Evolutionary conservation across 306 rosid species (phyloP).

Genomic region (Quercus variabilis): DNA sequence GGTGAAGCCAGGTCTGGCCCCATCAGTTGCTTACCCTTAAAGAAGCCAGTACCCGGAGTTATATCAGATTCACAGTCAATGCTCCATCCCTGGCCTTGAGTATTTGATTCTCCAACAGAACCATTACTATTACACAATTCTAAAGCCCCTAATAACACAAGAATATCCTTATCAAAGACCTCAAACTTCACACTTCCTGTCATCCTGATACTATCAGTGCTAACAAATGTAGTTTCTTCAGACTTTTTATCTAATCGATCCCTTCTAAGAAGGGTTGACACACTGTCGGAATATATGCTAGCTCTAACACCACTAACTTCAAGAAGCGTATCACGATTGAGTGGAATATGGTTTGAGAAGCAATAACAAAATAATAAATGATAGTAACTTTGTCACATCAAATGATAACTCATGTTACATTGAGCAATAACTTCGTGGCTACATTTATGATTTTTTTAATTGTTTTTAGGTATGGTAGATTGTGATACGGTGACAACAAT

Average conservation of each 20-base stretch:
- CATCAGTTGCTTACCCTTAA: constrained; percentile 46
- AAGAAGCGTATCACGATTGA: constrained; percentile 66
- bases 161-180: constrained; percentile 61
- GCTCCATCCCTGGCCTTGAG: constrained; percentile 52
- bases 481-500: too few relatives aligned
- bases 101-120: constrained; percentile 29
- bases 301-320: constrained; percentile 75
- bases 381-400: too few relatives aligned
- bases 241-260: constrained; percentile 73
- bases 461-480: too few relatives aligned
- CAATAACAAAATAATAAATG: too few relatives aligned
- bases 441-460: too few relatives aligned
- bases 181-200: constrained; percentile 75
- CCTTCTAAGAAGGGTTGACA: constrained; percentile 56
- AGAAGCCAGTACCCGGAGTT: constrained; percentile 41
- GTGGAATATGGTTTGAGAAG: constrained; percentile 48
- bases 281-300: constrained; percentile 55
- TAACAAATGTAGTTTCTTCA: constrained; percentile 77
- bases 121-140: constrained; percentile 45
- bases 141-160: constrained; percentile 61
- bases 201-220: constrained; percentile 77
- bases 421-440: too few relatives aligned
- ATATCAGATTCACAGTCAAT: constrained; percentile 61
- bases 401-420: too few relatives aligned
- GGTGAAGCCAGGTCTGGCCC: constrained; percentile 45